These are phyloP conservation scores for Nannizziopsis barbatae DNA, from an alignment of 2,329 filamentous ascomycete species.

Conservation along the genomic window DNA sequence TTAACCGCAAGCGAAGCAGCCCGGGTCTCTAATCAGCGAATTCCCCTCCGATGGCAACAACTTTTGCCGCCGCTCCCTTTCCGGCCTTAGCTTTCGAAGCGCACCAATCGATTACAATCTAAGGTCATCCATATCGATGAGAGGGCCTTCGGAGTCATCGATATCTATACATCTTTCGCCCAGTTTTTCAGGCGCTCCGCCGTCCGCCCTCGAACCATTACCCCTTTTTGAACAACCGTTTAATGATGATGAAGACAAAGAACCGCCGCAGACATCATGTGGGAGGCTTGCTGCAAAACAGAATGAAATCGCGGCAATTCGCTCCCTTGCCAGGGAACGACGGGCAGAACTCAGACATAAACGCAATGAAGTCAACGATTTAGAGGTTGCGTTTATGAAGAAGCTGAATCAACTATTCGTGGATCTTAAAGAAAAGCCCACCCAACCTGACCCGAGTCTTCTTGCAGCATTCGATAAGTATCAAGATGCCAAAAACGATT, in stretches of 20 bases:
- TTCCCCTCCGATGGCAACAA: not conserved
- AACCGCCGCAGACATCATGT: not conserved
- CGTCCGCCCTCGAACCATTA: not conserved
- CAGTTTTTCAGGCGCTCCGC: not conserved
- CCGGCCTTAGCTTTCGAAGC: not conserved
- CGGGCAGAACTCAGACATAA: slow-evolving; percentile 19
- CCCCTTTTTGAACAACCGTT: not conserved
- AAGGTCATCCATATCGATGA: not conserved
- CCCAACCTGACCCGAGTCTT: slow-evolving; percentile 10
- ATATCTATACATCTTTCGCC: not conserved
- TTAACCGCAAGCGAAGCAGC: not conserved
- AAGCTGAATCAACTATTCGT: slow-evolving; percentile 18
- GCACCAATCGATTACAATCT: slow-evolving; percentile 1
- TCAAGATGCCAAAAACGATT: slow-evolving; percentile 17
- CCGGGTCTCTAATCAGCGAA: slow-evolving; percentile 6
- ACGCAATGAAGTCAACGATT: slow-evolving; percentile 19
- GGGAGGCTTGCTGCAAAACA: not conserved
- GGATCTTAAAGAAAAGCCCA: slow-evolving; percentile 4
- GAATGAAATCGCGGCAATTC: slow-evolving; percentile 14
- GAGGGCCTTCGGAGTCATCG: not conserved
- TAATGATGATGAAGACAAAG: not conserved
- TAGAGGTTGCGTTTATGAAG: slow-evolving; percentile 18
- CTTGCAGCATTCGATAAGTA: slow-evolving; percentile 15
- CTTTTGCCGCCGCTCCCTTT: not conserved
- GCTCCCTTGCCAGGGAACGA: slow-evolving; percentile 18